Base-by-base conservation (phyloP, 2,329 filamentous ascomycete genomes). In the Chaetomiaceae sp. region DNA sequence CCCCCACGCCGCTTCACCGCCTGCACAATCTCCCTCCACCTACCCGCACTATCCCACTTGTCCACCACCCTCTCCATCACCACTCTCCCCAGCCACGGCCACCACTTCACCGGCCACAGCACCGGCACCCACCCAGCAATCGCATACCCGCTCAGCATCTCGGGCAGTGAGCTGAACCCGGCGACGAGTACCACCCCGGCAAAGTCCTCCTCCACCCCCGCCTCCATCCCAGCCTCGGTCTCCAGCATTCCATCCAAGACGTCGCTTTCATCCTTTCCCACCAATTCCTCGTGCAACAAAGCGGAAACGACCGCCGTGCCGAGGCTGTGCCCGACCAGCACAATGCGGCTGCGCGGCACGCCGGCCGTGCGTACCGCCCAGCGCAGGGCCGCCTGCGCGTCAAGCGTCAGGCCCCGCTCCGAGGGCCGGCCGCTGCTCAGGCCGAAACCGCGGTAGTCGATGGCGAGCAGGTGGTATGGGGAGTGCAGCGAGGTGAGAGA, bases 401-500 rank as follows among this genome's bases (percentile, higher is more conserved):
- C 91, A 4, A 78, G 79, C 45, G 95, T 86, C 7, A 97, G 68
- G 0, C 91, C 91, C 29, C 76, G 68, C 67, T 97, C 91, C 0
- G 82, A 84, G 0, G 91, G 91, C 4, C 67, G 69, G n/a, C 91
- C 88, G 0, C 83, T 87, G 8, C 86, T 93, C 32, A 79, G 75
- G 1, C 89, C 90, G 57, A 88, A 96, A 6, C 90, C 90, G 15
- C 90, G 84, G 66, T 96, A 96, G 70, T 95, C 89, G 58, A 95
- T 81, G 32, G 88, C 79, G n/a, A 96, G 72, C 36, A 95, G 78
- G 61, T 96, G 90, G 45, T 89, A 81, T 0, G 76, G 77, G 2
- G 84, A 85, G 3, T 83, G 80, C 2, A 29, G 26, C 42, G 84
- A 78, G 4, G 88, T 80, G 34, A 95, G 71, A 36, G 82, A 76